phyloP scores from a whole-genome alignment of 1,139 yeast species.

The Saccharomyces hybrid region DNA sequence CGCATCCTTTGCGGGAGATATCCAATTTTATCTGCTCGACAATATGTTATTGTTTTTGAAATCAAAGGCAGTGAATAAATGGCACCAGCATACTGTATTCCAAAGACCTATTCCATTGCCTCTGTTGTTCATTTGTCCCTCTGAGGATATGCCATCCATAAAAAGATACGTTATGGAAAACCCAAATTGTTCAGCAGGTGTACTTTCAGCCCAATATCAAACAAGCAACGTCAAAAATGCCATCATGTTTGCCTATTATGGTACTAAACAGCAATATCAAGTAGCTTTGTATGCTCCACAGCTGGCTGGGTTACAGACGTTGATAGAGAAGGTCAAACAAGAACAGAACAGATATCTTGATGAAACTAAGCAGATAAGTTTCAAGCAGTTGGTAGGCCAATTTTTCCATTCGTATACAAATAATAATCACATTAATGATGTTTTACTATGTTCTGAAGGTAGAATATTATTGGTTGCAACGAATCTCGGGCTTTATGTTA shows the following conservation, averaged over 20 bases:
- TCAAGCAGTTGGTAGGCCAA: neutral
- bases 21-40: slow-evolving; percentile 75
- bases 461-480: neutral
- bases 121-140: slow-evolving; percentile 64
- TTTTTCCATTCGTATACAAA: neutral
- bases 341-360: slow-evolving; percentile 71
- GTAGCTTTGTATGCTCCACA: slow-evolving; percentile 60
- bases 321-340: slow-evolving; percentile 67
- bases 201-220: slow-evolving; percentile 30
- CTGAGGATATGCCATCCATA: slow-evolving; percentile 66
- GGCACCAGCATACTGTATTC: slow-evolving; percentile 86
- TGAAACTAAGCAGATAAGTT: slow-evolving; percentile 35
- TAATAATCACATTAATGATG: neutral
- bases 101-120: slow-evolving; percentile 92
- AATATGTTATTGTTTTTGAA: slow-evolving; percentile 81
- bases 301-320: slow-evolving; percentile 65
- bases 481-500: neutral
- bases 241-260: slow-evolving; percentile 43
- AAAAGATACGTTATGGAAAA: slow-evolving; percentile 37
- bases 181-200: slow-evolving; percentile 37
- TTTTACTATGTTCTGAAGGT: neutral
- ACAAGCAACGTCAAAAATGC: slow-evolving; percentile 28
- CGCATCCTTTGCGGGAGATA: slow-evolving; percentile 43
- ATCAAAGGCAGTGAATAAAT: slow-evolving; percentile 77
- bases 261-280: slow-evolving; percentile 59